Conservation (phyloP, 306 rosid genomes). For the Rubus idaeus region DNA sequence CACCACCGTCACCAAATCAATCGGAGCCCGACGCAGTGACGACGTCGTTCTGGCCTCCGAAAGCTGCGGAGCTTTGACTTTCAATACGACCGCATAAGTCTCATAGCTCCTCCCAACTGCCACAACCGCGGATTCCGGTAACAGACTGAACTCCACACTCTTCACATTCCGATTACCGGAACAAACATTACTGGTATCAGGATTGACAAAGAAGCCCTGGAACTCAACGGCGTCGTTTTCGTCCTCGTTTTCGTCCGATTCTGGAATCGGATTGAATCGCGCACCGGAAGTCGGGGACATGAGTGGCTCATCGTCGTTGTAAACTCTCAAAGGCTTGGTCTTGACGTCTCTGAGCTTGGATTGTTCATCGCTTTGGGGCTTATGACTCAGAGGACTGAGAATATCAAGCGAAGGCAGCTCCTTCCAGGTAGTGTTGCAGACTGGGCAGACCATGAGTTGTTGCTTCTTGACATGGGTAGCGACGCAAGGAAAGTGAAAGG, state of each 20-base stretch:
- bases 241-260: constrained; percentile 76
- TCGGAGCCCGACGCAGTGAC: constrained; percentile 47
- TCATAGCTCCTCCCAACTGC: constrained; percentile 63
- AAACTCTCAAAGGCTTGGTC: constrained; percentile 50
- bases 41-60: constrained; percentile 13
- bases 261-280: constrained; percentile 86
- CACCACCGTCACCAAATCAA: constrained; percentile 71
- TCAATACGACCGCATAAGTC: constrained; percentile 65
- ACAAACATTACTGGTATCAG: no score
- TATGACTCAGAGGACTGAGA: constrained; percentile 23
- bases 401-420: constrained; percentile 65
- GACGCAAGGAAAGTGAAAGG: constrained; percentile 87
- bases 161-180: constrained; percentile 1
- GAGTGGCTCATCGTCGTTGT: constrained; percentile 89
- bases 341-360: constrained; percentile 42
- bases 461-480: constrained; percentile 60
- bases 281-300: constrained; percentile 63
- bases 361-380: neutral
- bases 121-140: constrained; percentile 78
- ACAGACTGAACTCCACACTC: constrained; percentile 46
- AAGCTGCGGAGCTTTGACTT: constrained; percentile 53
- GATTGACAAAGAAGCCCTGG: constrained; percentile 56
- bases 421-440: constrained; percentile 76
- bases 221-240: constrained; percentile 46
- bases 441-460: constrained; percentile 63